A percentile compares a stretch with the other conserved stretches of the same genome.
phyloP scores from a whole-genome alignment of 1,284 basidiomycete genomes.

The Coriolopsis trogii region DNA sequence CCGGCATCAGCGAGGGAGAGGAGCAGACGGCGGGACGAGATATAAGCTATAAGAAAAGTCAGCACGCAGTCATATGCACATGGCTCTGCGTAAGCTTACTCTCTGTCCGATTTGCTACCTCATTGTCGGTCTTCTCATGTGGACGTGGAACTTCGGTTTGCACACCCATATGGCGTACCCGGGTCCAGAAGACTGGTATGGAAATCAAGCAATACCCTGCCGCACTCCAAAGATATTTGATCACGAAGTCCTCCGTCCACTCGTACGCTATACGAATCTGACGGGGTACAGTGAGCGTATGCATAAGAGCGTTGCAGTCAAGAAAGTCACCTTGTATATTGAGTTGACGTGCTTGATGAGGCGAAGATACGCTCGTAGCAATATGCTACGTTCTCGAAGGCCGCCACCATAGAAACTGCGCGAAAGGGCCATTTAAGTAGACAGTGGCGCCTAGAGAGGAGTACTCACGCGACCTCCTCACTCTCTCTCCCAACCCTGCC shows the following conservation, averaged over 20 bases:
- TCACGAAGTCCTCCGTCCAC: slow-evolving; percentile 93
- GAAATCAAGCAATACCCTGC: slow-evolving; percentile 89
- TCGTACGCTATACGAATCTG: slow-evolving; percentile 84
- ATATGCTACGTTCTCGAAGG: slow-evolving; percentile 80
- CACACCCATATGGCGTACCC: slow-evolving; percentile 47
- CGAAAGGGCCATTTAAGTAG: background rate
- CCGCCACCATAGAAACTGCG: slow-evolving; percentile 90
- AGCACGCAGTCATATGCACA: background rate
- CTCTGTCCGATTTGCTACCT: slow-evolving; percentile 35
- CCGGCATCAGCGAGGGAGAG: slow-evolving; percentile 95
- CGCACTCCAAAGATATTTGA: slow-evolving; percentile 94
- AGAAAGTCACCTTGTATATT: slow-evolving; percentile 77
- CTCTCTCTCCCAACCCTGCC: slow-evolving; percentile 88
- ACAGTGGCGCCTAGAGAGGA: background rate
- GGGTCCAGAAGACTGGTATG: slow-evolving; percentile 79
- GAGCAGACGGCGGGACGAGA: slow-evolving; percentile 91
- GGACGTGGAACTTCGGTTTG: slow-evolving; percentile 32
- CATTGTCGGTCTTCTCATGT: slow-evolving; percentile 22
- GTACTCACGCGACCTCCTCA: slow-evolving; percentile 88
- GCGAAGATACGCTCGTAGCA: slow-evolving; percentile 79
- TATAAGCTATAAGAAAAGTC: slow-evolving; percentile 67
- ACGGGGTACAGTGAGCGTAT: background rate
- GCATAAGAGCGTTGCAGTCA: background rate
- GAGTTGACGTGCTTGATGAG: slow-evolving; percentile 90
- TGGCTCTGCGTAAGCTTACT: slow-evolving; percentile 43